Evolutionary conservation across 257 asterid species (phyloP).

Genomic region (Salvia splendens): DNA sequence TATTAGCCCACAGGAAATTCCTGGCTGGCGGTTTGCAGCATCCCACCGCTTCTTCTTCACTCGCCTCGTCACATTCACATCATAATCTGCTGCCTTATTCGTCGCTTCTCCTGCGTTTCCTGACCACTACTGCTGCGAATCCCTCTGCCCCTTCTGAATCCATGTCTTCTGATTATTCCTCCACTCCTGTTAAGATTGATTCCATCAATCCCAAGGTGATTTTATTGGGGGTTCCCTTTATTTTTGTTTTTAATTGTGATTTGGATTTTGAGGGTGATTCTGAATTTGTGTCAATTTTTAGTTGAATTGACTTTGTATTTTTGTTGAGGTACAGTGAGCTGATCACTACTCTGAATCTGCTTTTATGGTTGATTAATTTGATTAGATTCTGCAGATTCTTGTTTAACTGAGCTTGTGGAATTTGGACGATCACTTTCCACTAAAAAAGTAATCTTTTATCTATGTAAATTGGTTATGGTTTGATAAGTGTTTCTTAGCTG

Average conservation of each 20-base stretch:
- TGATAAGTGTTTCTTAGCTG: too few relatives aligned
- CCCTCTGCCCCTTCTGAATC: conserved; percentile 33
- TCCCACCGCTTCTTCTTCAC: conserved; percentile 31
- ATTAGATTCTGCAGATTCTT: too few relatives aligned
- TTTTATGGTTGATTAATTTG: conserved; percentile 1
- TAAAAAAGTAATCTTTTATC: not conserved
- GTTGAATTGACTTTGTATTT: not conserved
- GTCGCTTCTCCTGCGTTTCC: conserved; percentile 33
- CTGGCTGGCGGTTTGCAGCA: conserved; percentile 28
- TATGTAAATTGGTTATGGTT: not conserved
- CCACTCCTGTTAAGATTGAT: conserved; percentile 45
- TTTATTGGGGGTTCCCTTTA: too few relatives aligned
- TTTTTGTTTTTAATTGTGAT: not conserved
- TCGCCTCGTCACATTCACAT: conserved; percentile 20
- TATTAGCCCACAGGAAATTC: conserved; percentile 37
- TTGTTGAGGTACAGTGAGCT: not conserved
- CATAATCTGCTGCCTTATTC: conserved; percentile 25
- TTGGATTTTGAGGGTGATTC: conserved; percentile 11
- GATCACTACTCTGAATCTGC: not conserved
- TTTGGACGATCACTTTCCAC: too few relatives aligned
- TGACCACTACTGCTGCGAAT: conserved; percentile 24
- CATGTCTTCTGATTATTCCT: conserved; percentile 41
- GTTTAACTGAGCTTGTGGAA: too few relatives aligned
- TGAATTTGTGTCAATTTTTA: too few relatives aligned
- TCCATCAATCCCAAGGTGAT: conserved; percentile 43